Base-by-base conservation (phyloP, 2,329 filamentous ascomycete species). In the Penicillium sp. region DNA sequence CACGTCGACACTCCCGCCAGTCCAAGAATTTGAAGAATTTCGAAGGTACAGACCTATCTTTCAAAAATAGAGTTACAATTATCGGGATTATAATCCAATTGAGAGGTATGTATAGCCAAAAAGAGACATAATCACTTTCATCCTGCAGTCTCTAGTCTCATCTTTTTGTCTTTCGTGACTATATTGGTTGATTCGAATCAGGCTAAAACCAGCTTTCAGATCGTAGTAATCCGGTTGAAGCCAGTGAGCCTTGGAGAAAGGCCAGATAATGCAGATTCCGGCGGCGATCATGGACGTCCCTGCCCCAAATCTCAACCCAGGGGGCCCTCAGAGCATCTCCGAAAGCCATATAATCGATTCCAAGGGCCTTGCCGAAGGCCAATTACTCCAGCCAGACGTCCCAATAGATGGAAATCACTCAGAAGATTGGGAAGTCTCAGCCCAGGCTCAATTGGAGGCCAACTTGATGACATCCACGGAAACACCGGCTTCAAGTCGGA, bases 341-440 rank as follows among this genome's bases (percentile, higher is more conserved):
- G 47, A 50, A 32, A 42, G 47, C 18, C 32, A 44, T 16, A 49
- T 54, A 24, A 49, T 54, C 22, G 47, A 54, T 32, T 31, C 36
- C 11, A 22, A 24, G n/a, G 39, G 47, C n/a, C 7, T 31, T n/a
- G 22, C 52, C 4, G 24, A 50, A 21, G 16, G 14, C 7, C 39
- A 36, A 34, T 24, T 42, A 24, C 22, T 49, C 9, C 13, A 14
- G 6, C 6, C 34, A 36, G 13, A 36, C 18, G 18, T 16, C 21
- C 4, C 18, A 27, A 21, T 53, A 11, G 13, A 36, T 4, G 34
- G 13, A 21, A 9, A 42, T 4, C 11, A 18, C 22, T 49, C 36
- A 22, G 38, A 13, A 22, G 27, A 5, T 7, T 49, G 38, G 44
- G 36, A 6, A 29, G 10, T n/a, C 16, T 22, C 38, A 8, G 38